Evolutionary conservation across 2,329 filamentous ascomycete species (phyloP).

Genomic region (Trichoderma koningiopsis): DNA sequence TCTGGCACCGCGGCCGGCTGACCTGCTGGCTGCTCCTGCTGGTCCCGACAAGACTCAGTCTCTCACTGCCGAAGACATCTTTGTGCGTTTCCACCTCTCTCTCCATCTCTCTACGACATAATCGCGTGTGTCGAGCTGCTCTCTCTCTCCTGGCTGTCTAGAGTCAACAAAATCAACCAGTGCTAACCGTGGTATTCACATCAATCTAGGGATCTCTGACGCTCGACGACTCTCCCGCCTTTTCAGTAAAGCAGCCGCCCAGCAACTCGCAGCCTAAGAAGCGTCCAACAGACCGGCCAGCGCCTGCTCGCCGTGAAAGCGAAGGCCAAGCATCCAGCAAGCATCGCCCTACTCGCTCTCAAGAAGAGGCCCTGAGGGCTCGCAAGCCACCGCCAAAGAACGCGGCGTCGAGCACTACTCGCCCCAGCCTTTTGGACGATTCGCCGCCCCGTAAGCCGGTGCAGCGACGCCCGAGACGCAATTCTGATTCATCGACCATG

Average conservation of each 20-base stretch:
- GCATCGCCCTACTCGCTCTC: conserved; percentile 66
- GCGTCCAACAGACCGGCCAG: conserved; percentile 38
- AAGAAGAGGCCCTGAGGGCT: conserved; percentile 63
- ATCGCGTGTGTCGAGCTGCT: not conserved
- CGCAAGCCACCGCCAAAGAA: conserved; percentile 43
- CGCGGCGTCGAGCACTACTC: conserved; percentile 40
- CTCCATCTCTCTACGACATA: conserved; percentile 3
- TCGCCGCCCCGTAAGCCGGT: conserved; percentile 44
- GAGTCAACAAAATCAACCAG: not conserved
- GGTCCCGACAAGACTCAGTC: conserved; percentile 47
- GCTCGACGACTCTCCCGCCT: conserved; percentile 59
- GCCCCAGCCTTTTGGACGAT: conserved; percentile 37
- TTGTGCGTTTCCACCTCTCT: conserved; percentile 62
- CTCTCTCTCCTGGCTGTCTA: not conserved
- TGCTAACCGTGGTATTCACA: conserved; percentile 27
- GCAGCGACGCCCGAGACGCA: conserved; percentile 64
- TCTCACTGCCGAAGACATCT: conserved; percentile 68
- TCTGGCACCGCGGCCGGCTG: conserved; percentile 45
- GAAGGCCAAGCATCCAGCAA: conserved; percentile 54
- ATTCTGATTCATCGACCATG: conserved; percentile 77
- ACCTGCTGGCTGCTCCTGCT: conserved; percentile 50
- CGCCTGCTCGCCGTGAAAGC: conserved; percentile 30
- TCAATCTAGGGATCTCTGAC: conserved; percentile 64
- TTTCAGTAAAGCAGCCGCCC: conserved; percentile 41
- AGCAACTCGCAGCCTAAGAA: conserved; percentile 41